These are phyloP conservation scores for Brasenia schreberi DNA, from an alignment of 164 flowering plant genomes.

Conservation along the genomic window DNA sequence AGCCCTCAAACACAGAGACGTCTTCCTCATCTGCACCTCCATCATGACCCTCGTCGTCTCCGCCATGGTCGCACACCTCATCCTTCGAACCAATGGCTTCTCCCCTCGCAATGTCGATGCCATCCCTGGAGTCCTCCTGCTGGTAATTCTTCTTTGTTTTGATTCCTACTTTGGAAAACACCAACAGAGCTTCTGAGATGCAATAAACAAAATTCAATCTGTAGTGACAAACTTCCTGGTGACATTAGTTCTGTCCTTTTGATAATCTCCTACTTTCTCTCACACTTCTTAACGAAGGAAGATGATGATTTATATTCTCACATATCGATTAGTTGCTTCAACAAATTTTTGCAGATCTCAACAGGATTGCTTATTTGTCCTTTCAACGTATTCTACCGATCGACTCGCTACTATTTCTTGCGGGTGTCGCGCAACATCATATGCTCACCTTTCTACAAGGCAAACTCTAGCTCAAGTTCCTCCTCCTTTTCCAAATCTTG, in stretches of 20 bases:
- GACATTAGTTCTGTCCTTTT: too few species aligned
- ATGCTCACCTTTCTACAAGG: conserved; percentile 93
- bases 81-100: conserved; percentile 45
- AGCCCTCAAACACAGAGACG: conserved; percentile 78
- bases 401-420: conserved; percentile 76
- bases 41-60: conserved; percentile 82
- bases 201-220: too few species aligned
- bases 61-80: conserved; percentile 76
- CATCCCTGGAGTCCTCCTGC: conserved; percentile 72
- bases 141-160: conserved; percentile 23
- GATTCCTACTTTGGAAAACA: too few species aligned
- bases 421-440: conserved; percentile 72
- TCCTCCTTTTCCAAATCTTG: not conserved
- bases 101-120: conserved; percentile 48
- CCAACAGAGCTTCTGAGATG: too few species aligned
- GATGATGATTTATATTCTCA: too few species aligned
- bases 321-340: too few species aligned
- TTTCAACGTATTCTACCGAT: conserved; percentile 66
- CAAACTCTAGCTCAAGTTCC: conserved; percentile 8
- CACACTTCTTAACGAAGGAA: not conserved
- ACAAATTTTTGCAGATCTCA: conserved; percentile 27
- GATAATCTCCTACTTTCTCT: not conserved
- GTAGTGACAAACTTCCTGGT: too few species aligned
- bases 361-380: conserved; percentile 63
- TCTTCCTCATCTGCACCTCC: conserved; percentile 79